Percentiles rank a stretch among this genome's conserved stretches.
These are phyloP conservation scores for Apiospora arundinis DNA, from an alignment of 2,329 filamentous ascomycete genomes.

Conservation along the genomic window DNA sequence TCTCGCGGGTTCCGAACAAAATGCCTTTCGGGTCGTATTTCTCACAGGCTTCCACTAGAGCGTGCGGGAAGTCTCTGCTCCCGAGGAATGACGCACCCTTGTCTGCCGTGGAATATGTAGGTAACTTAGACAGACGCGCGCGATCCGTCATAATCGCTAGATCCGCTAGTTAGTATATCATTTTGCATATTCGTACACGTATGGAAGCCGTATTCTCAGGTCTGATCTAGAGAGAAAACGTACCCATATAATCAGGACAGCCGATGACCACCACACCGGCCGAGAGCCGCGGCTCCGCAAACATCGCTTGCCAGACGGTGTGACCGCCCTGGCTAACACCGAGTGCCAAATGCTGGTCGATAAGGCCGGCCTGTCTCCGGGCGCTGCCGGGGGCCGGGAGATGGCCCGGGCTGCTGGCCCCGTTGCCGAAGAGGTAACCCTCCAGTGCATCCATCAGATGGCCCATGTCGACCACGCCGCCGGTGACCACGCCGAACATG, in stretches of 20 bases:
- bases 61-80: constrained; percentile 75
- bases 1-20: constrained; percentile 62
- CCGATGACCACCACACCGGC: constrained; percentile 83
- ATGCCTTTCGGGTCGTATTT: constrained; percentile 78
- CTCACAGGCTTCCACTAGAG: constrained; percentile 67
- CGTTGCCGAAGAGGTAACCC: constrained; percentile 71
- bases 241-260: constrained; percentile 84
- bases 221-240: constrained; percentile 28
- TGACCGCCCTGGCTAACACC: constrained; percentile 90
- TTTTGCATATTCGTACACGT: too few relatives aligned
- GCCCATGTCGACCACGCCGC: constrained; percentile 76
- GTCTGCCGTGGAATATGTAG: constrained; percentile 62
- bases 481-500: constrained; percentile 82
- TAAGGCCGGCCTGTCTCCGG: constrained; percentile 36
- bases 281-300: constrained; percentile 80
- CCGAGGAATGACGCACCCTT: constrained; percentile 73
- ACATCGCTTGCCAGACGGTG: constrained; percentile 81
- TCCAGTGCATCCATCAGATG: constrained; percentile 78
- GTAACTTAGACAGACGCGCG: constrained; percentile 71
- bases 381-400: constrained; percentile 24
- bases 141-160: constrained; percentile 76
- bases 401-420: constrained; percentile 28
- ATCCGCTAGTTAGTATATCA: not conserved
- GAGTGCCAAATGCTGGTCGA: constrained; percentile 74
- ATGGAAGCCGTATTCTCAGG: too few relatives aligned